These are phyloP conservation scores for Botrytis pseudocinerea DNA, from an alignment of 2,329 filamentous ascomycete species.

Conservation along the genomic window DNA sequence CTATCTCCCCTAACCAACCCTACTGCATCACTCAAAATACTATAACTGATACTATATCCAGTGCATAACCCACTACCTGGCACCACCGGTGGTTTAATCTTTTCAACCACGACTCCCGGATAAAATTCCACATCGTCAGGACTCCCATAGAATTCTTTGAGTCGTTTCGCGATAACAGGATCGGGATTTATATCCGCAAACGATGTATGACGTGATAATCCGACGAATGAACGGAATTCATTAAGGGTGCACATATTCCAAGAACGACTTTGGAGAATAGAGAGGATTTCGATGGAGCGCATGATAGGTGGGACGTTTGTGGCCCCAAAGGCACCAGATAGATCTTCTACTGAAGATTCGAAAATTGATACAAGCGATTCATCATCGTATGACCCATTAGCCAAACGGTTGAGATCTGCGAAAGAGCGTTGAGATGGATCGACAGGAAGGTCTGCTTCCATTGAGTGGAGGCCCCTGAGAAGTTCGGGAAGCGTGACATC, in stretches of 20 bases:
- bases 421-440: conserved; percentile 73
- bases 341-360: conserved; percentile 51
- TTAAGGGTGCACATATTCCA: conserved; percentile 43
- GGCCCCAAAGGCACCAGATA: conserved; percentile 53
- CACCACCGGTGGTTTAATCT: conserved; percentile 52
- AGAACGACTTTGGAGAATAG: conserved; percentile 48
- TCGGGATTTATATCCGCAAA: conserved; percentile 52
- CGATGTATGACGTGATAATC: conserved; percentile 49
- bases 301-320: conserved; percentile 50
- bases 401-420: conserved; percentile 61
- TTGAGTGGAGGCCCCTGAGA: conserved; percentile 60
- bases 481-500: conserved; percentile 62
- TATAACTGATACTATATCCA: conserved; percentile 55
- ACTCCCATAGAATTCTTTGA: conserved; percentile 66
- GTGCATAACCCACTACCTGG: conserved; percentile 55
- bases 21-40: conserved; percentile 60
- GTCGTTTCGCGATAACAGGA: conserved; percentile 51
- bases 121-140: conserved; percentile 64
- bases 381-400: conserved; percentile 70
- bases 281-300: conserved; percentile 50
- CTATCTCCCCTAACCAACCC: conserved; percentile 58
- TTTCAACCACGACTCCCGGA: conserved; percentile 65
- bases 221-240: conserved; percentile 53
- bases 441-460: conserved; percentile 58
- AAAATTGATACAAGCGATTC: conserved; percentile 75